Base-by-base conservation (phyloP, 169 alveolate species). In the Cryptosporidium sp. region DNA sequence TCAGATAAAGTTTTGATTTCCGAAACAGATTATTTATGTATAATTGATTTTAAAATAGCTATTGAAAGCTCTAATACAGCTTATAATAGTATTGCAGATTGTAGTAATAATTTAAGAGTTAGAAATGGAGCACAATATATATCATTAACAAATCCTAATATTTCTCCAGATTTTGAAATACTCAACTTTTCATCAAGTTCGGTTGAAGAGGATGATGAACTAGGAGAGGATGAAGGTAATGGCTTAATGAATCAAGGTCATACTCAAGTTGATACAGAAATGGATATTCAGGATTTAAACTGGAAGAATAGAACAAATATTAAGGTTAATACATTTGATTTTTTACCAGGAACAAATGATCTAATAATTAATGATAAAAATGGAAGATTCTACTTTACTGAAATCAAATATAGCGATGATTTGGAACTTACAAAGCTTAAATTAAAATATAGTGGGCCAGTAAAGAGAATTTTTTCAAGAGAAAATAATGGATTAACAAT, bases 321-420 rank as follows among this genome's bases (percentile, higher is more conserved):
- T 16, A 35, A 65, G 12, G 51, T 65, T 6, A 73, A 73, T 7
- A 16, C 86, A 31, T 73, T 10, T 52, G 70, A 56, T 39, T 73
- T 73, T 73, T 12, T 73, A 5, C 44, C 86, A 18, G 86, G 70
- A 53, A 73, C 86, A 18, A 73, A 45, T 12, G 29, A 60, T 53
- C 56, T 73, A 73, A 73, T 73, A 8, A 44, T 33, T 33, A 35
- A 60, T 56, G 86, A 58, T n/a, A 53, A 53, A 10, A 37, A 14
- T 56, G 70, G 70, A 33, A 42, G 70, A 31, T 60, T 73, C 29
- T 73, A 53, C 9, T 73, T 29, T 23, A 21, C 72, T 44, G 26
- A 73, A 3, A 53, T 56, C 2, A 60, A 53, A 9, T 70, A 73
- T 53, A 31, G 18, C 10, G 70, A 26, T 18, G 86, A 60, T 53